Evolutionary conservation across 2,329 filamentous ascomycete species (phyloP).

Genomic region (Talaromyces islandicus): DNA sequence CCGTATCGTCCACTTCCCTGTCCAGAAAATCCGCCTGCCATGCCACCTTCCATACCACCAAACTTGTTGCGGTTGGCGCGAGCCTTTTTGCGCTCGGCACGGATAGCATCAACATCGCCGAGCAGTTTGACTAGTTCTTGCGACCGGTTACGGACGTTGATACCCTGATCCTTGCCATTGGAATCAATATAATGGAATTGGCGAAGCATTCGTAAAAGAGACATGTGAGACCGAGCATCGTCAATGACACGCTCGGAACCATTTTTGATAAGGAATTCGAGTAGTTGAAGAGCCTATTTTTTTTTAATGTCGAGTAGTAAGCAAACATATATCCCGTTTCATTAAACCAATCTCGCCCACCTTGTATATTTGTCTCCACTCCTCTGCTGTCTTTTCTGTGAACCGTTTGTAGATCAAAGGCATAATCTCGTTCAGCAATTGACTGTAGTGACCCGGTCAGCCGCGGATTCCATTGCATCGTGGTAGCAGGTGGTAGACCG

Average conservation of each 20-base stretch:
- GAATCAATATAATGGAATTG: constrained; percentile 96
- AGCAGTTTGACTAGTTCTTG: constrained; percentile 95
- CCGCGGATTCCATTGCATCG: constrained; percentile 12
- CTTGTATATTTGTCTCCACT: constrained; percentile 99
- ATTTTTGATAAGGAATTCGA: constrained; percentile 97
- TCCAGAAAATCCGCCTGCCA: constrained; percentile 53
- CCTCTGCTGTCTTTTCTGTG: constrained; percentile 94
- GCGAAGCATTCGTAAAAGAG: constrained; percentile 93
- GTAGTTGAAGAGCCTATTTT: constrained; percentile 69
- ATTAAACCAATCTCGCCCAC: constrained; percentile 34
- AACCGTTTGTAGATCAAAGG: constrained; percentile 99
- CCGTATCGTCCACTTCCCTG: constrained; percentile 61
- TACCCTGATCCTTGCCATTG: constrained; percentile 96
- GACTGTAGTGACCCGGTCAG: constrained; percentile 49
- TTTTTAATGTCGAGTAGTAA: constrained; percentile 1
- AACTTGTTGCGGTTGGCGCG: constrained; percentile 89
- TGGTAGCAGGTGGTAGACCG: constrained; percentile 33
- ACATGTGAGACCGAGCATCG: constrained; percentile 90
- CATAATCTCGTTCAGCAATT: constrained; percentile 98
- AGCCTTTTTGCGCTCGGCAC: constrained; percentile 75
- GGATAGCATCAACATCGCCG: constrained; percentile 57
- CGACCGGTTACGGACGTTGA: constrained; percentile 94
- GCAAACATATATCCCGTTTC: neutral
- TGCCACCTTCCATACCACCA: constrained; percentile 77
- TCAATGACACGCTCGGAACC: constrained; percentile 96